Base-by-base conservation (phyloP, 2,329 filamentous ascomycete genomes). In the Fusarium keratoplasticum region DNA sequence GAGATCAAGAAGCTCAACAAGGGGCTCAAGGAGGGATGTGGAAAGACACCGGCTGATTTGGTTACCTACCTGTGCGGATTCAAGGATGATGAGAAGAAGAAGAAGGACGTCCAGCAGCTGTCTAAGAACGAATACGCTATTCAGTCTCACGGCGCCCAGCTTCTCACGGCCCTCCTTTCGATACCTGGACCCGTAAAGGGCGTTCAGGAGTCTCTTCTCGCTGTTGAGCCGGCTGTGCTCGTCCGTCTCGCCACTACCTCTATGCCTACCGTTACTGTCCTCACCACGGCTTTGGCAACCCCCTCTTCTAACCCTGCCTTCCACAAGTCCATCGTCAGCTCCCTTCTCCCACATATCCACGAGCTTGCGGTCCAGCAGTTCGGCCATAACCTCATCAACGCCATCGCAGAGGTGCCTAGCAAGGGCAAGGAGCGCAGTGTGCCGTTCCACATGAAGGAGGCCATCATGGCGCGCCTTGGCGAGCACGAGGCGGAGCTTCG, bases 91-190 rank as follows among this genome's bases (percentile, higher is more conserved):
- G 77, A 81, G 25, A 82, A 82, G 71, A 81, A 81, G 67, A 80
- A 80, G 52, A 82, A 83, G 72, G 81, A 82, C 57, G 77, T 79
- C 11, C 78, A 82, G 42, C 82, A 85, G 31, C 80, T 82, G 38
- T 84, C 74, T 76, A 89, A 84, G 90, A 94, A 87, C 82, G 94
- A 80, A 63, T 82, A 86, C 33, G 86, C 87, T 33, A 82, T 89
- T 25, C 82, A 87, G 36, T 87, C 86, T 4, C 95, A 99, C 84
- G 94, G 93, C 69, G 95, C 94, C 22, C 88, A 98, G 55, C 88
- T 99, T 31, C 92, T 94, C 10, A 92, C 96, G 71, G 86, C 93
- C 5, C 93, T 99, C 86, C 90, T 98, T 60, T 85, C 89, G 9
- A 92, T 94, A 29, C 89, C 93, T 0, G 94, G 94, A 0, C 86